A percentile compares a stretch with the other conserved stretches of the same genome.
These are phyloP conservation scores for Candida sanyaensis DNA, from an alignment of 1,139 yeast species.

Conservation along the genomic window DNA sequence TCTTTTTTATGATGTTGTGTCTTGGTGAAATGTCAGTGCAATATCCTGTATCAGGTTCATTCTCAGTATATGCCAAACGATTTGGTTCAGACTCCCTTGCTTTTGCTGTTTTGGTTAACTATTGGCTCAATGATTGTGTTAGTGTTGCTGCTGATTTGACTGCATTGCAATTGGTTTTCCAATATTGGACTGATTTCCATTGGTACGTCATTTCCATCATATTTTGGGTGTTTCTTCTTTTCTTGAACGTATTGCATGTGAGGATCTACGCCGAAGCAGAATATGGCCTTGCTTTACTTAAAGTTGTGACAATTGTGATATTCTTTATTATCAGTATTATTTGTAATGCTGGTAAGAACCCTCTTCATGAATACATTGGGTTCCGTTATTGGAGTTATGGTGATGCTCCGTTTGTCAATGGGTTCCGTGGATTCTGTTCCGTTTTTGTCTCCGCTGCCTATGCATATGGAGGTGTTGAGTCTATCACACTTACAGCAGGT, in stretches of 20 bases:
- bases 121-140: constrained; percentile 67
- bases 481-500: constrained; percentile 66
- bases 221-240: constrained; percentile 57
- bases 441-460: constrained; percentile 58
- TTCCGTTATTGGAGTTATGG: constrained; percentile 40
- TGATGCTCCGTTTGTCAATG: constrained; percentile 45
- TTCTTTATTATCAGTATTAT: constrained; percentile 41
- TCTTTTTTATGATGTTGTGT: constrained; percentile 58
- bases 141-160: constrained; percentile 64
- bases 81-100: constrained; percentile 66
- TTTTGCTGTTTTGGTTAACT: constrained; percentile 61
- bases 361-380: constrained; percentile 36
- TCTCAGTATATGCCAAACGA: constrained; percentile 58
- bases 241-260: constrained; percentile 56
- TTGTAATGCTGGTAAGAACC: constrained; percentile 39
- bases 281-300: constrained; percentile 39
- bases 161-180: constrained; percentile 58
- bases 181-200: constrained; percentile 64
- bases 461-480: constrained; percentile 70
- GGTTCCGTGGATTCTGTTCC: constrained; percentile 40
- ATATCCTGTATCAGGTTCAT: constrained; percentile 64
- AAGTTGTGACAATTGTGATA: constrained; percentile 40
- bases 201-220: constrained; percentile 58
- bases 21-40: constrained; percentile 68
- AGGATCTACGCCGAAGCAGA: constrained; percentile 48